Evolutionary conservation across 257 asterid species (phyloP), one percentile per base, ranked within the genome.

Genomic region (Knoxia roxburghii): DNA sequence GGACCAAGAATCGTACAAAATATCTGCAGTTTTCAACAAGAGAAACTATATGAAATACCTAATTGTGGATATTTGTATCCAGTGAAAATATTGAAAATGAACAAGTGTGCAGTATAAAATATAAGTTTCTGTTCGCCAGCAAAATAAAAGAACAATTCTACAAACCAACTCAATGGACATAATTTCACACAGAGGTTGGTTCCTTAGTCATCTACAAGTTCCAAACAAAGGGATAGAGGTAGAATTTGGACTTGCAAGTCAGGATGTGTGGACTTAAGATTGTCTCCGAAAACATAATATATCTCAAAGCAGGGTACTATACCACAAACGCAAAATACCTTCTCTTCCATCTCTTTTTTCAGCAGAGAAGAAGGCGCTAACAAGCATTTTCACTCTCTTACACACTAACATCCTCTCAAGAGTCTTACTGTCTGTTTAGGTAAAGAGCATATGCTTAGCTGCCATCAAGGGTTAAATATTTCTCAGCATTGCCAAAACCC

Each of bases 1-100:
- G 41, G 99, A 93, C 99, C 99, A 93, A 2, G 99, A 90, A 78
- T 93, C 99, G 11, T 93, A 93, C 59, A 93, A 63, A 75, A 93
- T 93, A 83, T 93, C 99, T 93, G 92, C 61, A 72, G 10, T 65
- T 29, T 18, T 56, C 13, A 61, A 54, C 29, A 60, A 43, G 39
- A 80, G 7, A 50, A 20, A 49, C 17, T 18, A 15, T 0, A 13
- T 49, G 35, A 10, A 18, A 43, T 21, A 15, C 63, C 21, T 5
- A 23, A 0, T 21, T 13, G 20, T 15, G 10, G 32, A 41, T 18
- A 5, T 10, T 27, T 41, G 30, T 8, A 30, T 15, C 3, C 52
- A 65, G n/a, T 15, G 13, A 37, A 71, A 39, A 17, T 9, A 64
- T 55, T 62, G 17, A 50, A 12, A 62, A 37, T 30, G 15, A 49